Evolutionary conservation across 495 filamentous ascomycete species (phyloP).

Genomic region (Emericellopsis terricola): DNA sequence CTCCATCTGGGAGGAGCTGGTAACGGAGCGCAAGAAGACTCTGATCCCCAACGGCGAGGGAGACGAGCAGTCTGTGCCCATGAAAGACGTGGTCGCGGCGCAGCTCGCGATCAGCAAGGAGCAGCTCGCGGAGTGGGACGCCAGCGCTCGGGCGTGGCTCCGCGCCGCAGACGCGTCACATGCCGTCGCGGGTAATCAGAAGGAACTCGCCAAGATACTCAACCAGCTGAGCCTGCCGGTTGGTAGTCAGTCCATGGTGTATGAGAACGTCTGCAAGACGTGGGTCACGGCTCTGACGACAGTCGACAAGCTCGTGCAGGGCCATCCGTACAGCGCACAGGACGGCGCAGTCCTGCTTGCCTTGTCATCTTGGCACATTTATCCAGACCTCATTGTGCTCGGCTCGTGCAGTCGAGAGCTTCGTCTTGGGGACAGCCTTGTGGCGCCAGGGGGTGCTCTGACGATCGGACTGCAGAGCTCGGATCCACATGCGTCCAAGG

Average conservation of each 20-base stretch:
- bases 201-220: conserved; percentile 11
- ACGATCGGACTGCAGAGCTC: conserved; percentile 1
- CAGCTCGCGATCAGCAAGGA: conserved; percentile 7
- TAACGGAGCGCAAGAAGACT: conserved; percentile 5
- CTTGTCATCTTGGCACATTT: conserved; percentile 20
- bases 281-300: conserved; percentile 10
- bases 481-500: no score
- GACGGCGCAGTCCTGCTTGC: conserved; percentile 12
- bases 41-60: neutral
- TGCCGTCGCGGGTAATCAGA: conserved; percentile 10
- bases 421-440: neutral
- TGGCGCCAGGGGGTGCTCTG: conserved; percentile 1
- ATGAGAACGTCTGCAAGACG: conserved; percentile 10
- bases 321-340: conserved; percentile 7
- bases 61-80: neutral
- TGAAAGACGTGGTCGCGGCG: neutral
- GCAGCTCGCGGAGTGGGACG: conserved; percentile 16
- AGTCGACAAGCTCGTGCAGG: conserved; percentile 10
- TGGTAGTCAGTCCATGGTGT: no score
- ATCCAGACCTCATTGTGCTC: conserved; percentile 14
- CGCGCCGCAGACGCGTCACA: conserved; percentile 10
- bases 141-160: conserved; percentile 18
- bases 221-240: conserved; percentile 2
- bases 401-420: neutral
- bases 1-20: conserved; percentile 14